phyloP scores from a whole-genome alignment of 495 filamentous ascomycete species.

The Xylaria bambusicola region DNA sequence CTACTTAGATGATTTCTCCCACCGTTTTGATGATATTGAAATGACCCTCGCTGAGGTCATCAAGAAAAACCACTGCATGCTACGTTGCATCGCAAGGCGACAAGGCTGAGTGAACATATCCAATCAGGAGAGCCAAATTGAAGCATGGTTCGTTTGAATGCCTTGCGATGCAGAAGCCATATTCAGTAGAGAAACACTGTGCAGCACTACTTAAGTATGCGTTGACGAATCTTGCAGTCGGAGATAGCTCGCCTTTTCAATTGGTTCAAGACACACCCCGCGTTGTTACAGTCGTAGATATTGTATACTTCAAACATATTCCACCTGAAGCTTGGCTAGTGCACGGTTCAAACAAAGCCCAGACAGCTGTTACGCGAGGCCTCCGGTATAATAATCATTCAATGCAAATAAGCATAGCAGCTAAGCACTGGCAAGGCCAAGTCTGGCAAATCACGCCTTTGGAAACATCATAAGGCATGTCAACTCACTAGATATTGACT shows the following conservation, averaged over 20 bases:
- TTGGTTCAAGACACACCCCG: background rate
- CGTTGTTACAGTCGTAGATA: too few species aligned
- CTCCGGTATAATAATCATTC: slow-evolving; percentile 1
- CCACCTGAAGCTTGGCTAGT: slow-evolving; percentile 4
- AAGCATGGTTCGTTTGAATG: background rate
- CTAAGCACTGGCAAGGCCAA: background rate
- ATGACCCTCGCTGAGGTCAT: background rate
- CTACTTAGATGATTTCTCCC: background rate
- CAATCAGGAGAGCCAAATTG: background rate
- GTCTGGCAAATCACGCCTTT: background rate
- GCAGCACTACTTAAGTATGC: background rate
- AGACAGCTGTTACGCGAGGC: slow-evolving; percentile 8
- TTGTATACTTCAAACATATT: slow-evolving; percentile 9
- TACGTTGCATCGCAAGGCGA: background rate
- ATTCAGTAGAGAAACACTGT: too few species aligned
- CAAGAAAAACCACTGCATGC: background rate
- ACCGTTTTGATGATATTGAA: background rate
- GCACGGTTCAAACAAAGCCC: background rate
- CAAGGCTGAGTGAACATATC: background rate
- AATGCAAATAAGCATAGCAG: background rate
- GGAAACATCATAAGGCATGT: slow-evolving; percentile 3
- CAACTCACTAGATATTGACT: background rate
- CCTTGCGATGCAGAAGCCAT: too few species aligned
- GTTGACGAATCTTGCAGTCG: slow-evolving; percentile 2
- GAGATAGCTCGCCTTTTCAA: background rate